phyloP scores from a whole-genome alignment of 1,139 yeast genomes.

The Saccharomyces hybrid region DNA sequence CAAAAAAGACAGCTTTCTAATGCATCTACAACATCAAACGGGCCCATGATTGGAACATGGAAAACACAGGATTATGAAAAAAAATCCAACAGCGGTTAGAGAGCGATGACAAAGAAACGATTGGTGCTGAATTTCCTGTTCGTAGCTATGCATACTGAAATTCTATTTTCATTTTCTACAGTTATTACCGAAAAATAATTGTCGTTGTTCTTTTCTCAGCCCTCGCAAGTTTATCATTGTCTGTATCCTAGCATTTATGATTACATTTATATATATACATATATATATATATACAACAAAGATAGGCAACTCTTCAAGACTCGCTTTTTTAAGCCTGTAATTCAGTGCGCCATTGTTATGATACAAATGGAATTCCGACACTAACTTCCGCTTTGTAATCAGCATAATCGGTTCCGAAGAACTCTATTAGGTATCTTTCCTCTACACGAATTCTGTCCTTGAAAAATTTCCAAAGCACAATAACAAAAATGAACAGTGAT shows the following conservation, averaged over 20 bases:
- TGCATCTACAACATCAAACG: slow-evolving; percentile 4
- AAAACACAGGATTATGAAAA: background rate
- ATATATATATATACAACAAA: background rate
- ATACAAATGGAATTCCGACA: slow-evolving; percentile 59
- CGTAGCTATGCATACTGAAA: background rate
- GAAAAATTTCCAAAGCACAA: slow-evolving; percentile 61
- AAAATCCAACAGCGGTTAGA: background rate
- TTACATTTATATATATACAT: background rate
- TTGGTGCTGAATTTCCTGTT: background rate
- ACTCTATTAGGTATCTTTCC: slow-evolving; percentile 53
- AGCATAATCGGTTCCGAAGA: slow-evolving; percentile 62
- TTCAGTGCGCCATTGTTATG: slow-evolving; percentile 12
- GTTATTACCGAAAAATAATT: background rate
- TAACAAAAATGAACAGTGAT: slow-evolving; percentile 40
- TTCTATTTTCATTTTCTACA: background rate
- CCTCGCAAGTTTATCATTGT: background rate
- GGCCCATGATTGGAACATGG: background rate
- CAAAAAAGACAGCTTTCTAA: slow-evolving; percentile 20
- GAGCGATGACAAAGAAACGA: background rate
- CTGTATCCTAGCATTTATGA: background rate
- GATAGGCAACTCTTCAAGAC: background rate
- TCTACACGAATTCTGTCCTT: slow-evolving; percentile 57
- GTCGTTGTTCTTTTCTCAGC: background rate
- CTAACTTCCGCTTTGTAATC: slow-evolving; percentile 45
- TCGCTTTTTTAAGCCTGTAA: background rate